phyloP scores from a whole-genome alignment of 2,329 filamentous ascomycete species.

The Mycosphaerella sp. region DNA sequence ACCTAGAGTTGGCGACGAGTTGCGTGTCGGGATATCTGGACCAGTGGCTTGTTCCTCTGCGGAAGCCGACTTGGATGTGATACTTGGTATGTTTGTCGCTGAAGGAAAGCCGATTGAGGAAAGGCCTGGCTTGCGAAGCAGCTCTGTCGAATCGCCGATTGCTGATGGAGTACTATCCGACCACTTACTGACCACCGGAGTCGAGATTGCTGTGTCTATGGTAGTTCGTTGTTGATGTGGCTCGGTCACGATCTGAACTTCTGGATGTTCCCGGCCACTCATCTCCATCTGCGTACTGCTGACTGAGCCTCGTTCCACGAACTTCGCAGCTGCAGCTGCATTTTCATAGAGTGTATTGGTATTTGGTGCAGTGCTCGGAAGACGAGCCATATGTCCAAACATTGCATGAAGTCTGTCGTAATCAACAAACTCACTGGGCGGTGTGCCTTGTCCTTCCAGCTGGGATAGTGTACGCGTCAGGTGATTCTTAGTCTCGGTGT shows the following conservation, averaged over 20 bases:
- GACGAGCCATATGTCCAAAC: not conserved
- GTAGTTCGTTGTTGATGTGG: not conserved
- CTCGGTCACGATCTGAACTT: not conserved
- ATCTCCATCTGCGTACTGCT: not conserved
- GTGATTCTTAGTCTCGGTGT: constrained; percentile 9
- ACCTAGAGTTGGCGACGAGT: constrained; percentile 24
- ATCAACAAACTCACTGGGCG: constrained; percentile 1
- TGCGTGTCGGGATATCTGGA: constrained; percentile 12
- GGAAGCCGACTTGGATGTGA: not conserved
- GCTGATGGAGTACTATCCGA: constrained; percentile 27
- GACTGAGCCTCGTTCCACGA: constrained; percentile 2
- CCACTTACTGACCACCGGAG: constrained; percentile 24
- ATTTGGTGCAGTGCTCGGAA: not conserved
- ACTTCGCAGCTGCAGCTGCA: constrained; percentile 1
- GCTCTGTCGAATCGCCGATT: constrained; percentile 8
- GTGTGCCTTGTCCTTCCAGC: constrained; percentile 6
- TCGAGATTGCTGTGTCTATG: not conserved
- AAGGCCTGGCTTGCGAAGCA: constrained; percentile 6
- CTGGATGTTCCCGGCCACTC: not conserved
- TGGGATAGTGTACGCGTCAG: constrained; percentile 9
- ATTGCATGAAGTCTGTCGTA: constrained; percentile 1
- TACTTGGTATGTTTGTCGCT: constrained; percentile 4
- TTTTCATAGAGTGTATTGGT: constrained; percentile 3
- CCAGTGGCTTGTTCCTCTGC: not conserved
- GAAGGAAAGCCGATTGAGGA: constrained; percentile 27